Percentiles rank a stretch among this genome's conserved stretches.
phyloP scores from a whole-genome alignment of 495 filamentous ascomycete genomes.

The Cenococcum geophilum region DNA sequence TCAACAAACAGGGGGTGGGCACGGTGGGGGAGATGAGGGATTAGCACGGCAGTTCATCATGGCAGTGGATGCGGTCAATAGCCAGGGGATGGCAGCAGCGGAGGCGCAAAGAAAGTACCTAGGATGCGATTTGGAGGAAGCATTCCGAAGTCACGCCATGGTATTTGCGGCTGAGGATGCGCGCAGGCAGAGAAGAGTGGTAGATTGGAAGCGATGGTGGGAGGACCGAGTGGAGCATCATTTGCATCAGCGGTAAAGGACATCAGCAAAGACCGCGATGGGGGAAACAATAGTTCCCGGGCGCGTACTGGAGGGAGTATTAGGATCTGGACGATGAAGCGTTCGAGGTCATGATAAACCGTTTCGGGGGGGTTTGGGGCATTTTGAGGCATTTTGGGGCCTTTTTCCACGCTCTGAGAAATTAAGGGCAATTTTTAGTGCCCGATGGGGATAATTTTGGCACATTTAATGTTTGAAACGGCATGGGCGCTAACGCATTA shows the following conservation, averaged over 20 bases:
- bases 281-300: not conserved
- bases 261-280: not conserved
- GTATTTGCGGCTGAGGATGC: constrained; percentile 95
- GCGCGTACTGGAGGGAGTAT: constrained; percentile 21
- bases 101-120: constrained; percentile 70
- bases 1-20: constrained; percentile 49
- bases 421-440: not conserved
- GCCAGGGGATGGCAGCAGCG: constrained; percentile 56
- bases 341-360: not conserved
- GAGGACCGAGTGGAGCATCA: constrained; percentile 24
- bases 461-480: constrained; percentile 1
- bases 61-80: constrained; percentile 75
- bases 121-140: constrained; percentile 77
- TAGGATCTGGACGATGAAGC: constrained; percentile 10
- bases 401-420: no score
- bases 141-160: constrained; percentile 80
- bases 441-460: not conserved
- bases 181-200: constrained; percentile 56
- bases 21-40: constrained; percentile 87
- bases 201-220: constrained; percentile 82
- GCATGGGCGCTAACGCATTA: not conserved
- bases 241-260: constrained; percentile 29
- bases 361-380: not conserved
- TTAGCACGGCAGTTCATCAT: constrained; percentile 71
- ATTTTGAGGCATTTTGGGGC: constrained; percentile 15